These are phyloP conservation scores for Cercospora sp. DNA, from an alignment of 2,329 filamentous ascomycete genomes.

Conservation along the genomic window DNA sequence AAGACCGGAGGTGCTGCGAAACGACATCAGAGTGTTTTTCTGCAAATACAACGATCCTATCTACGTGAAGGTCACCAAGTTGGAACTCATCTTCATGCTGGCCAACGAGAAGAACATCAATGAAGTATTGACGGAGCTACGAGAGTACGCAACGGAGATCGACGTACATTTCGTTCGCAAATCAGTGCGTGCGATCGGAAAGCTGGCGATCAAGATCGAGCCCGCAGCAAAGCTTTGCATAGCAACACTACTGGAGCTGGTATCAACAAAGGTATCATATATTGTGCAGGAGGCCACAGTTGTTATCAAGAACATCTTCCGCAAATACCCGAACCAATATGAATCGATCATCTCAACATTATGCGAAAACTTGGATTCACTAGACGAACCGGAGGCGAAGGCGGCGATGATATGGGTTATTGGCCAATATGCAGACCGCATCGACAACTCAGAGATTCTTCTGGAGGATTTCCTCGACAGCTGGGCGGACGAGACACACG, in stretches of 20 bases:
- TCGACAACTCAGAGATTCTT: slow-evolving; percentile 92
- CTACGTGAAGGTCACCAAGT: slow-evolving; percentile 98
- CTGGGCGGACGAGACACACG: slow-evolving; percentile 90
- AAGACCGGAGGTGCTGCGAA: slow-evolving; percentile 86
- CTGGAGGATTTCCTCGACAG: slow-evolving; percentile 93
- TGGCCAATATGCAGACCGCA: slow-evolving; percentile 93
- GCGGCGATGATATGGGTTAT: slow-evolving; percentile 99
- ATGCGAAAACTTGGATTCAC: slow-evolving; percentile 91
- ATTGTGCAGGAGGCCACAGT: slow-evolving; percentile 99
- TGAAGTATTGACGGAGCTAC: slow-evolving; percentile 87
- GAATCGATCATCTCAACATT: slow-evolving; percentile 95
- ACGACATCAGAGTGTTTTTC: slow-evolving; percentile 98
- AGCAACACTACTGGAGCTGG: slow-evolving; percentile 85
- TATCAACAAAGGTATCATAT: slow-evolving; percentile 97
- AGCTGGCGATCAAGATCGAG: slow-evolving; percentile 98
- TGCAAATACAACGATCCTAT: slow-evolving; percentile 99
- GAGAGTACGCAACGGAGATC: slow-evolving; percentile 96
- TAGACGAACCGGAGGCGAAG: slow-evolving; percentile 97
- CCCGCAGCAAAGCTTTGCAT: slow-evolving; percentile 89
- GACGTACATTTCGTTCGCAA: slow-evolving; percentile 99
- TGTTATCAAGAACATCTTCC: slow-evolving; percentile 98
- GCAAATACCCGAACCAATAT: slow-evolving; percentile 98
- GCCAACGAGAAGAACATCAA: slow-evolving; percentile 94
- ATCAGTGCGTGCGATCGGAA: slow-evolving; percentile 94
- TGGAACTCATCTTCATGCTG: slow-evolving; percentile 98